Base-by-base conservation (phyloP, 2,329 filamentous ascomycete species). In the Arthrinium phaeospermum region DNA sequence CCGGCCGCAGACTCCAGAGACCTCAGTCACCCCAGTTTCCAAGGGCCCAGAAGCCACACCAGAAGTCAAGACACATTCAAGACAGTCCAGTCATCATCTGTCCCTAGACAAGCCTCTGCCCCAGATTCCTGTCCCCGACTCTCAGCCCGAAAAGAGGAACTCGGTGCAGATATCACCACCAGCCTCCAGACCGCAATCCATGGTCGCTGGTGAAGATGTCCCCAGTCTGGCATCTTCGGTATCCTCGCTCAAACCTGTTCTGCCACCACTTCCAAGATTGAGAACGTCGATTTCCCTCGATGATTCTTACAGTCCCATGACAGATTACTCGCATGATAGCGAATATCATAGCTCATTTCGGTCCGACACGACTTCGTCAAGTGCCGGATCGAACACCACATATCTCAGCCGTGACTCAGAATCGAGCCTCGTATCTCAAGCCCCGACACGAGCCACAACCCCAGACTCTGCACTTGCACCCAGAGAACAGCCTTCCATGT, bases 381-480 rank as follows among this genome's bases (percentile, higher is more conserved):
- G 91, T 10, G 94, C 92, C 51, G 90, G 91, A 10, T 94, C 92
- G 3, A 95, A 92, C 79, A 91, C 91, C 27, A 94, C 92, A 71
- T 96, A 93, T 73, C 92, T 89, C 77, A 95, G 92, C 84, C 91
- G 93, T 45, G 93, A 94, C 77, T 98, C 95, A 0, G 94, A 95
- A 78, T 89, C 90, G 68, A 97, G 94, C 81, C 86, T 94, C 44
- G 81, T 94, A 1, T 98, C 96, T 1, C 92, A 93, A 79, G 91
- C 91, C 0, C 98, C 95, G 1, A 98, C 95, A 2, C 87, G 95
- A 71, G 95, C 95, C 22, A 97, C 95, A 0, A 98, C 95, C 0
- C 95, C 95, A 0, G 95, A 98, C 76, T 82, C 87, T 78, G 77
- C 86, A 75, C 80, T 86, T 53, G 85, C 83, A 72, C 87, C 89